Evolutionary conservation across 148 eudicot species (phyloP).

Genomic region (Fagopyrum esculentum): DNA sequence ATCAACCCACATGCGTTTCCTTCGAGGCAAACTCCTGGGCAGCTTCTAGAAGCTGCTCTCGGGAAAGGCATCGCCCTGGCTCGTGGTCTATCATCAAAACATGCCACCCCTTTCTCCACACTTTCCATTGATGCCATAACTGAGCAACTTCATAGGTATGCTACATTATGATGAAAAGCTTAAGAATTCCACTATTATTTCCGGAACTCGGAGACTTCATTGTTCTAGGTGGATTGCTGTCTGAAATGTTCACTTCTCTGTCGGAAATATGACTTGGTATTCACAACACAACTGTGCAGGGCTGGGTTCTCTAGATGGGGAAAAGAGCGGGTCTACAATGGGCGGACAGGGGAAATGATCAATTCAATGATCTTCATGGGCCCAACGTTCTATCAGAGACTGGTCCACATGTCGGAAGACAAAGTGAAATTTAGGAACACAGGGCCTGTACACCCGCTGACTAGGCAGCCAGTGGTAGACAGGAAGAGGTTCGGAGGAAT

Average conservation of each 20-base stretch:
- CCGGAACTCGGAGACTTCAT: not conserved
- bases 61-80: slow-evolving; percentile 97
- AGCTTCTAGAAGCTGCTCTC: slow-evolving; percentile 86
- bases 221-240: not conserved
- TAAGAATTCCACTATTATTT: not conserved
- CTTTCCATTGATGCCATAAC: slow-evolving; percentile 75
- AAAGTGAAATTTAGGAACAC: slow-evolving; percentile 94
- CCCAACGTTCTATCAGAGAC: slow-evolving; percentile 83
- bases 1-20: slow-evolving; percentile 99
- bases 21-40: slow-evolving; percentile 94
- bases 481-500: slow-evolving; percentile 90
- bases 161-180: not conserved
- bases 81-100: slow-evolving; percentile 58
- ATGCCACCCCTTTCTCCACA: slow-evolving; percentile 88
- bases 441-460: slow-evolving; percentile 91
- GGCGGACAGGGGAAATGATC: slow-evolving; percentile 80
- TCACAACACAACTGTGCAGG: slow-evolving; percentile 29
- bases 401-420: slow-evolving; percentile 91
- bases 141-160: slow-evolving; percentile 89
- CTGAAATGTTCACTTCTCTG: not conserved
- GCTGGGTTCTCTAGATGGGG: slow-evolving; percentile 95
- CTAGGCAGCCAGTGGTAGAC: slow-evolving; percentile 94
- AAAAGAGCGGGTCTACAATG: slow-evolving; percentile 72
- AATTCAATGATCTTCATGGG: slow-evolving; percentile 78
- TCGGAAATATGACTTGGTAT: not conserved